These are phyloP conservation scores for Eucalyptus leucophloia DNA, from an alignment of 345 rosid species.

Conservation along the genomic window DNA sequence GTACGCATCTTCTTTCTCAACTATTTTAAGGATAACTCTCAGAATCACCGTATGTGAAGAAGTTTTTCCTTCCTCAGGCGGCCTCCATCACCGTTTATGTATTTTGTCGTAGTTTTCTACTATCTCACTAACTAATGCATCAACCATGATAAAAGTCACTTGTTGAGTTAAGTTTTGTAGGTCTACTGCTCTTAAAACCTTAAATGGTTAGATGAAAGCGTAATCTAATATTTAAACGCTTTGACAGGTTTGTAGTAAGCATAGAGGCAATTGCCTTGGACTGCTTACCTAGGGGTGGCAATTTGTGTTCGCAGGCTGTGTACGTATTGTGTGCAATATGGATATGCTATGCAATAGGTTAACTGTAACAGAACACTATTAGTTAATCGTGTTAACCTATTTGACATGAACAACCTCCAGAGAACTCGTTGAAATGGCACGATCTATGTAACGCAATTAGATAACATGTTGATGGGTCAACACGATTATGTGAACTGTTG, in stretches of 20 bases:
- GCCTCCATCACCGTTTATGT: background rate
- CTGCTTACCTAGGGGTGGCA: background rate
- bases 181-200: background rate
- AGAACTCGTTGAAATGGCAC: background rate
- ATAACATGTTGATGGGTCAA: background rate
- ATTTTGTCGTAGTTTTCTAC: background rate
- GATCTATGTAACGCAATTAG: background rate
- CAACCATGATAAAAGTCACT: background rate
- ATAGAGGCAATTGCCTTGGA: background rate
- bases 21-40: background rate
- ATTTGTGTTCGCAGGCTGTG: background rate
- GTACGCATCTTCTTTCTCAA: constrained; percentile 4
- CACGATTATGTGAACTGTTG: background rate
- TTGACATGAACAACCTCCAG: background rate
- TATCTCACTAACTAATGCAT: background rate
- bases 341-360: background rate
- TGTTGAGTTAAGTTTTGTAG: background rate
- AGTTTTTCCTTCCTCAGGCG: background rate
- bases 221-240: background rate
- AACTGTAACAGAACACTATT: background rate
- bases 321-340: background rate
- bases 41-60: background rate
- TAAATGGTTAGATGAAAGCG: background rate
- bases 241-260: background rate
- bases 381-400: background rate